phyloP scores from a whole-genome alignment of 257 asterid species.

The Solanum appendiculatum region DNA sequence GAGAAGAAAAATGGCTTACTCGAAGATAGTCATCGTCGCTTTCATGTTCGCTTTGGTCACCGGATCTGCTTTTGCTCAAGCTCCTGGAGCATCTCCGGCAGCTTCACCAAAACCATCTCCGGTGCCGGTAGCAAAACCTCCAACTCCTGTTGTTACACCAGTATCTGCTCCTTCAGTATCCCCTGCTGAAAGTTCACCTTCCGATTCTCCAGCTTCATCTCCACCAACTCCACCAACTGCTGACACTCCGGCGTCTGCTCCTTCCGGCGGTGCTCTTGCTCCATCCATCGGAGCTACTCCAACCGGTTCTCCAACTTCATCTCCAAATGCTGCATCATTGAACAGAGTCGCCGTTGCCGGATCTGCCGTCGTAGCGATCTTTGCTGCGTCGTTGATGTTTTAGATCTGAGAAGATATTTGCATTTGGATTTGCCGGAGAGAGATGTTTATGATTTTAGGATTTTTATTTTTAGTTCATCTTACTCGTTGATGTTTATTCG shows the following conservation, averaged over 20 bases:
- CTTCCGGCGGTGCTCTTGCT: constrained; percentile 10
- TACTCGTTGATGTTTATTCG: neutral
- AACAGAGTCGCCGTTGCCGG: constrained; percentile 41
- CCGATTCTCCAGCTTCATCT: constrained; percentile 18
- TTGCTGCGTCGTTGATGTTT: constrained; percentile 32
- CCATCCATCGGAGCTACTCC: constrained; percentile 32
- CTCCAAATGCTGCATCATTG: constrained; percentile 28
- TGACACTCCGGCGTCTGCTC: constrained; percentile 14
- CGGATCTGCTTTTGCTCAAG: constrained; percentile 35
- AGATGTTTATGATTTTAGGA: constrained; percentile 1
- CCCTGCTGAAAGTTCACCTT: constrained; percentile 3
- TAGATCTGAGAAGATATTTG: constrained; percentile 14
- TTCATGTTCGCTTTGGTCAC: constrained; percentile 25
- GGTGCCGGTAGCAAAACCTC: constrained; percentile 13
- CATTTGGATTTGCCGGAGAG: neutral
- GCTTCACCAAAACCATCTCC: constrained; percentile 30
- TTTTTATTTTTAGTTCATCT: neutral
- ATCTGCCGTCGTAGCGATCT: constrained; percentile 30
- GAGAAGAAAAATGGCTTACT: constrained; percentile 14
- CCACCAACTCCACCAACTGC: constrained; percentile 22
- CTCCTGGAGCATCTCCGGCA: constrained; percentile 38
- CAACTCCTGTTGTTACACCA: constrained; percentile 6
- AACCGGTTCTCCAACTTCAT: constrained; percentile 7
- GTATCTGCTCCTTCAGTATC: constrained; percentile 14
- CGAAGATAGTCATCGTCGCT: neutral